Base-by-base conservation (phyloP, 1,139 yeast genomes). In the Lodderomyces oxycetoniae region DNA sequence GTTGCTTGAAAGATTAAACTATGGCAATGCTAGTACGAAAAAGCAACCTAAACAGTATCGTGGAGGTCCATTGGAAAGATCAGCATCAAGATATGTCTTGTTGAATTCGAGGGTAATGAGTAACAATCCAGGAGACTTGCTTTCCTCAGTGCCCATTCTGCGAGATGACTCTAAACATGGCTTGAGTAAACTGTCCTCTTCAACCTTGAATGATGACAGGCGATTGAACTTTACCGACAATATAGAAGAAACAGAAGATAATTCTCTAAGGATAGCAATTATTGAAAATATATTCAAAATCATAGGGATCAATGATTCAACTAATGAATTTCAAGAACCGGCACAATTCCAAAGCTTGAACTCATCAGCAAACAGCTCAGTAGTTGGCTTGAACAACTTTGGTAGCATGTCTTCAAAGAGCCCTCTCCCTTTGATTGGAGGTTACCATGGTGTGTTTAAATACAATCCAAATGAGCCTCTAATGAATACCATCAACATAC, bases 141-240 rank as follows among this genome's bases (percentile, higher is more conserved):
- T 87, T 11, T 83, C 95, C 0, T 84, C 84, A 35, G 95, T 83
- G 0, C 93, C 95, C 0, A 57, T 86, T 3, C 75, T 88, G 1
- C 64, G 89, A 43, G 36, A 28, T 14, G 37, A 34, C 20, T 36
- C 34, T 5, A 20, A 32, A 63, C 69, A 38, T 48, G 38, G 27
- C n/a, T 10, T 23, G 6, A 13, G 30, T 4, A 35, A 37, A 26
- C 27, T 39, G 4, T 37, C 41, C 12, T 25, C 35, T 5, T 34
- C 42, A 7, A 20, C 31, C 15, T 15, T 28, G 26, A 24, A 28
- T 16, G 35, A 33, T 15, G 27, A 32, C 10, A 12, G 15, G 9
- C 16, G 39, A 24, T 17, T 23, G 9, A 36, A 32, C 1, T 77
- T 80, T 39, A 71, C 79, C 8, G 77, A 74, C 20, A 80, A 78